phyloP scores from a whole-genome alignment of 1,284 basidiomycete genomes.

The Cystobasidium sp. region DNA sequence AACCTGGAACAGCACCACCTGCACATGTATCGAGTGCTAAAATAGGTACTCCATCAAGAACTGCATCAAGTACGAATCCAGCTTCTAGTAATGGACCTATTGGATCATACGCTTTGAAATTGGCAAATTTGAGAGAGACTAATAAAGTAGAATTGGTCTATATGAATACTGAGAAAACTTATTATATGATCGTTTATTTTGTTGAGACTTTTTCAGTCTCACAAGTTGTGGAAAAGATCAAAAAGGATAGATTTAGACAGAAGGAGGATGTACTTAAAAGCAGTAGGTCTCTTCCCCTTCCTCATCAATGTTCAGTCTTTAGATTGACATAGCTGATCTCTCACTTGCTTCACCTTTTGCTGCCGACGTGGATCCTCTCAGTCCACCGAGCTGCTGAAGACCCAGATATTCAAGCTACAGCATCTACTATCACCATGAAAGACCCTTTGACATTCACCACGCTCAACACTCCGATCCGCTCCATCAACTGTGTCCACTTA shows the following conservation, averaged over 20 bases:
- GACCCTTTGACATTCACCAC: constrained; percentile 91
- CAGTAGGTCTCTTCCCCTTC: constrained; percentile 63
- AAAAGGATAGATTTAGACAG: constrained; percentile 68
- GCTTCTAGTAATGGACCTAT: neutral
- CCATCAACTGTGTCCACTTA: constrained; percentile 80
- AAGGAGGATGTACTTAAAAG: constrained; percentile 69
- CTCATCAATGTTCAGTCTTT: neutral
- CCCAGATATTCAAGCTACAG: constrained; percentile 84
- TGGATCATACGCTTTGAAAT: constrained; percentile 26
- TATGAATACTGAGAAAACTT: constrained; percentile 75
- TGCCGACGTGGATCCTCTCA: constrained; percentile 54
- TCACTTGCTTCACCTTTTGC: neutral
- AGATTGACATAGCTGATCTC: neutral
- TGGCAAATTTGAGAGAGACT: constrained; percentile 48
- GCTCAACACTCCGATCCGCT: constrained; percentile 82
- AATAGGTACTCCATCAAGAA: constrained; percentile 48
- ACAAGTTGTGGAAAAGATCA: constrained; percentile 69
- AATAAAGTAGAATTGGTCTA: constrained; percentile 86
- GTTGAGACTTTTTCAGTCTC: constrained; percentile 73
- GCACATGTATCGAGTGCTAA: constrained; percentile 70
- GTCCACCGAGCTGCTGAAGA: constrained; percentile 69
- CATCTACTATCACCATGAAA: constrained; percentile 84
- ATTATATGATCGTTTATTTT: constrained; percentile 79
- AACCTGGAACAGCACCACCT: constrained; percentile 91
- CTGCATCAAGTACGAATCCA: neutral